Percentiles rank a stretch among this genome's conserved stretches.
Conservation (phyloP, 331 rosid genomes). For the Spiraea crenata region DNA sequence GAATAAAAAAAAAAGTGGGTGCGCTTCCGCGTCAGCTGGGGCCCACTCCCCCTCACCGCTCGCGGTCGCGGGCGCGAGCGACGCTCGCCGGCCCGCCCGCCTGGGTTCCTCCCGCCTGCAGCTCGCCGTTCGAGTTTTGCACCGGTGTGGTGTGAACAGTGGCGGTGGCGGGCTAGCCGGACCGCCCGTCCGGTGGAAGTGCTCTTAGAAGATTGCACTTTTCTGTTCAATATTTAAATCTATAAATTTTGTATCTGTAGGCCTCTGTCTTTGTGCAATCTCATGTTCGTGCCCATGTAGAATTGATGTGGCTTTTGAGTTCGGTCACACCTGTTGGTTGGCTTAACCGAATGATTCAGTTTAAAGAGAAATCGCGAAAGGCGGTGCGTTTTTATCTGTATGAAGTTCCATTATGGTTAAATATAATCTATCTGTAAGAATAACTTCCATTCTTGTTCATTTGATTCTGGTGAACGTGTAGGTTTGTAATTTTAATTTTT, state of each 20-base stretch:
- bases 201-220: conserved; percentile 17
- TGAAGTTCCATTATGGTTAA: conserved; percentile 37
- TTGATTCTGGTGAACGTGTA: conserved; percentile 2
- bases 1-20: too few species aligned
- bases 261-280: conserved; percentile 97
- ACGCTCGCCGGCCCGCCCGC: too few species aligned
- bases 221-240: conserved; percentile 14
- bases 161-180: too few species aligned
- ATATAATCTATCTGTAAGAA: too few species aligned
- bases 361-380: conserved; percentile 96
- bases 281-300: conserved; percentile 93
- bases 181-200: too few species aligned
- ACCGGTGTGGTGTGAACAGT: too few species aligned
- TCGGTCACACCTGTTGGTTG: conserved; percentile 89
- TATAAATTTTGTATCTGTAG: conserved; percentile 40
- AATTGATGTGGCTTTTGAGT: conserved; percentile 92
- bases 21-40: too few species aligned
- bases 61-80: too few species aligned
- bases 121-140: too few species aligned
- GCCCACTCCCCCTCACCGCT: too few species aligned
- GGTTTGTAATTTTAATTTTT: too few species aligned
- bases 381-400: conserved; percentile 77
- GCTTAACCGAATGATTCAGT: conserved; percentile 94
- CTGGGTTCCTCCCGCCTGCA: too few species aligned
- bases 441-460: background rate